Evolutionary conservation across 805 yeast genomes (phyloP).

Genomic region (Zygosaccharomyces kombuchaensis): DNA sequence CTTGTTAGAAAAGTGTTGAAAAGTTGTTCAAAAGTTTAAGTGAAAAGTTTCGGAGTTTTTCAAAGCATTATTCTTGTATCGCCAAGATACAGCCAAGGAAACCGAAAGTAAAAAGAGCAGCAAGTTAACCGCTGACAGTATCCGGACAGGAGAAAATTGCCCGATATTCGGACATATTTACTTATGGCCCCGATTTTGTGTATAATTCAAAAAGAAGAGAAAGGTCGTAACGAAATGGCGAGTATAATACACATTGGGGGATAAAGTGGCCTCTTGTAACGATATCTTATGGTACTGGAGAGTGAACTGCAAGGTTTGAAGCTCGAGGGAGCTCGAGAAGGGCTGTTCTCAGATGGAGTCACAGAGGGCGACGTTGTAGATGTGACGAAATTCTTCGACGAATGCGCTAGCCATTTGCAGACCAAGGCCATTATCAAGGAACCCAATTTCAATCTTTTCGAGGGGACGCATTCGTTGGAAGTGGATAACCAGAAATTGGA

Average conservation of each 20-base stretch:
- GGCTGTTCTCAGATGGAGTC: conserved; percentile 10
- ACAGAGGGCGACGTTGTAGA: conserved; percentile 37
- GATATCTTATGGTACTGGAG: conserved; percentile 2
- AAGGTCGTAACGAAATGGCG: no score
- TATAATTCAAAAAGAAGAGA: no score
- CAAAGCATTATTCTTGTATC: no score
- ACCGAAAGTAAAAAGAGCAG: background rate
- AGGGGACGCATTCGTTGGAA: conserved; percentile 87
- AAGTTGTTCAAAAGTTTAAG: background rate
- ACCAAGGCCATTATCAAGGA: conserved; percentile 57
- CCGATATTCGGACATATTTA: conserved; percentile 3
- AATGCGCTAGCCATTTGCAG: conserved; percentile 37
- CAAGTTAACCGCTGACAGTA: background rate
- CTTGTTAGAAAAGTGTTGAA: background rate
- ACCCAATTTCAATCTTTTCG: conserved; percentile 59
- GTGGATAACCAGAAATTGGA: conserved; percentile 68
- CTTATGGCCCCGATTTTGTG: background rate
- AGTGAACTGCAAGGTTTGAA: conserved; percentile 3
- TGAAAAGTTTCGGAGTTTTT: background rate
- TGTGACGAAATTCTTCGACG: conserved; percentile 50
- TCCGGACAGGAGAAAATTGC: background rate
- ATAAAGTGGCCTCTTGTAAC: background rate
- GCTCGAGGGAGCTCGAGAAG: conserved; percentile 8
- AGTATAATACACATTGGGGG: background rate
- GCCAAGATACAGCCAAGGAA: no score